Evolutionary conservation across 2,329 filamentous ascomycete species (phyloP).

Genomic region (Sporothrix schenckii): DNA sequence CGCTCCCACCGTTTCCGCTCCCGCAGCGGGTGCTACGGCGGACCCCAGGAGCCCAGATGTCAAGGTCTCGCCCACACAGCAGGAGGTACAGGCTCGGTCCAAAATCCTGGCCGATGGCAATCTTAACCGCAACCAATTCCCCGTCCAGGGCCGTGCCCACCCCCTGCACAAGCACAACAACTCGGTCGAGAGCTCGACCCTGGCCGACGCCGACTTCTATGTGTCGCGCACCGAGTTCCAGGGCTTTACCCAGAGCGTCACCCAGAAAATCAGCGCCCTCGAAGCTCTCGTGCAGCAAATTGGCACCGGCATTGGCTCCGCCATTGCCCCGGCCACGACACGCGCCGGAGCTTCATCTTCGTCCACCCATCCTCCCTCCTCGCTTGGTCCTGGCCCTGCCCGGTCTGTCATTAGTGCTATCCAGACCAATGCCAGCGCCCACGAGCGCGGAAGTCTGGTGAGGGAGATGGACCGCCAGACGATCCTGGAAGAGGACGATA

Average conservation of each 20-base stretch:
- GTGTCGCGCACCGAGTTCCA: constrained; percentile 28
- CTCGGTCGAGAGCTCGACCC: constrained; percentile 9
- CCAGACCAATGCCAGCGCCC: not conserved
- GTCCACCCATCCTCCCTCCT: not conserved
- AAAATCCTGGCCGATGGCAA: not conserved
- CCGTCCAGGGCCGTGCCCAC: not conserved
- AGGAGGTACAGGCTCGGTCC: constrained; percentile 5
- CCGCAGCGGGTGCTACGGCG: not conserved
- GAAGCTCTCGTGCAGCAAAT: constrained; percentile 3
- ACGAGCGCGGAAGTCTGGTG: constrained; percentile 38
- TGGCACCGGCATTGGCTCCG: not conserved
- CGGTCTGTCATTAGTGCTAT: constrained; percentile 11
- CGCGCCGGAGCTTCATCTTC: not conserved
- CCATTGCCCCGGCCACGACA: not conserved
- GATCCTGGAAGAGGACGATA: constrained; percentile 28
- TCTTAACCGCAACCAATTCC: not conserved
- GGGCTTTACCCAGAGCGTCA: constrained; percentile 5
- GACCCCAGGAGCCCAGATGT: constrained; percentile 4
- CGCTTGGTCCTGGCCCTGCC: not conserved
- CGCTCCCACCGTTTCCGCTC: not conserved
- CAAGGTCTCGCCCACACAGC: constrained; percentile 24
- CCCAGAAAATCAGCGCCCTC: constrained; percentile 22
- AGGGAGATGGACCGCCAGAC: constrained; percentile 41
- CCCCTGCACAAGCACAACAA: constrained; percentile 8
- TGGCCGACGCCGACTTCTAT: not conserved